Base-by-base conservation (phyloP, 805 yeast genomes). In the Ogataea trehalophila region DNA sequence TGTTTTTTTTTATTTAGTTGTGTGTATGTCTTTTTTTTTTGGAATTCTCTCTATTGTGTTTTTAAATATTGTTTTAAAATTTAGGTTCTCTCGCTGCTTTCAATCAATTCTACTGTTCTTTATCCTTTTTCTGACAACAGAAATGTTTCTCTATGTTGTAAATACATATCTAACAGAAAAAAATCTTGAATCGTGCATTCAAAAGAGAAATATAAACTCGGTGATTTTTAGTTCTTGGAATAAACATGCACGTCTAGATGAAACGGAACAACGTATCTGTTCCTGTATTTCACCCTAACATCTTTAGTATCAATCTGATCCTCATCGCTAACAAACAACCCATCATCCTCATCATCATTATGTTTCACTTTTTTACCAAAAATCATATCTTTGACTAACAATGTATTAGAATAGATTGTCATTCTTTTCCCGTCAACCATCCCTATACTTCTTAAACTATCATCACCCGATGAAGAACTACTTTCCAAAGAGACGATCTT, bases 181-280 rank as follows among this genome's bases (percentile, higher is more conserved):
- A n/a, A n/a, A n/a, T n/a, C n/a, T n/a, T n/a, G 20, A 20, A 20
- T 20, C 20, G 20, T 20, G 20, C 20, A 20, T 20, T 20, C 20
- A 20, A 15, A 15, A 11, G 15, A 33, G 15, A 33, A 9, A 33
- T 14, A 33, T 33, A 16, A 35, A 35, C 8, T 6, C 37, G 20
- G 29, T 29, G 18, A 6, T 23, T 14, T 3, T 20, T 39, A 49
- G n/a, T 33, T 36, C 41, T 52, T 54, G 5, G 64, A 56, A 41
- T 50, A 45, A 16, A 63, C 57, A 48, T 63, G 63, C 7, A 63
- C 40, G 36, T 59, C 54, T 31, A 63, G 40, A 1, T 55, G 46
- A 16, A 54, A 41, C 3, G 64, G 63, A 5, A 57, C 38, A 3
- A 61, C 41, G 2, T 41, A 33, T 14, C 51, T 52, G 29, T 45